Evolutionary conservation across 202 grass and related monocot genomes (phyloP).

Genomic region (Dendrocalamus latiflorus): DNA sequence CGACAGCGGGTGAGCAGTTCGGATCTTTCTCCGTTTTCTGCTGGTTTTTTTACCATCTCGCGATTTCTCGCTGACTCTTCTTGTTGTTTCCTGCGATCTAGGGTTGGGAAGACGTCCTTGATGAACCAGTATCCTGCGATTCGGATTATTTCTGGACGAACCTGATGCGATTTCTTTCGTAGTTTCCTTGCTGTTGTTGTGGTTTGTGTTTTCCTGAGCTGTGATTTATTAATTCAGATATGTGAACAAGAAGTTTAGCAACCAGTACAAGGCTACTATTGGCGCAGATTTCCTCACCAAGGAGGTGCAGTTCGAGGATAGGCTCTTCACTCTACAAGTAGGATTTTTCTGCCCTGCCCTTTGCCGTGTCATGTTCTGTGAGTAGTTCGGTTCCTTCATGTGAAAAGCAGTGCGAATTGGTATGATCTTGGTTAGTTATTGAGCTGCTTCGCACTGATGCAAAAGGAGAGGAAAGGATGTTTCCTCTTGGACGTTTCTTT

Average conservation of each 20-base stretch:
- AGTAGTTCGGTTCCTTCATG: neutral
- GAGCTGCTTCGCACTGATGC: neutral
- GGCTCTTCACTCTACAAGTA: slow-evolving; percentile 89
- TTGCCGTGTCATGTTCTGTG: neutral
- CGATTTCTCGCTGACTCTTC: neutral
- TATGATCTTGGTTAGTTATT: neutral
- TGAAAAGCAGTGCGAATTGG: neutral
- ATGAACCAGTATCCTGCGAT: slow-evolving; percentile 81
- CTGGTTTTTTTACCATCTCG: neutral
- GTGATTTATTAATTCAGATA: slow-evolving; percentile 79
- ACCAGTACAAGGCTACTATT: slow-evolving; percentile 97
- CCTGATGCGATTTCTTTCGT: neutral
- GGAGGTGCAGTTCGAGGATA: slow-evolving; percentile 84
- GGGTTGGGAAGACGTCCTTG: slow-evolving; percentile 80
- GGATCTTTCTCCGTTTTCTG: neutral
- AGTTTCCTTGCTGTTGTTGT: neutral
- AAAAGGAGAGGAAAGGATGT: neutral
- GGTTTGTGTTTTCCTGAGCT: slow-evolving; percentile 39
- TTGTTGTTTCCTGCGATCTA: slow-evolving; percentile 27
- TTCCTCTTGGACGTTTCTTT: neutral
- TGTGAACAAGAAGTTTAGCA: slow-evolving; percentile 93
- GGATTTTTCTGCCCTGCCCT: neutral
- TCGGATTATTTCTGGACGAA: neutral
- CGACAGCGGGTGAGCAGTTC: slow-evolving; percentile 78
- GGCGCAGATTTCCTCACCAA: slow-evolving; percentile 98